These are phyloP conservation scores for Candida namnaoensis DNA, from an alignment of 805 yeast species.

Conservation along the genomic window DNA sequence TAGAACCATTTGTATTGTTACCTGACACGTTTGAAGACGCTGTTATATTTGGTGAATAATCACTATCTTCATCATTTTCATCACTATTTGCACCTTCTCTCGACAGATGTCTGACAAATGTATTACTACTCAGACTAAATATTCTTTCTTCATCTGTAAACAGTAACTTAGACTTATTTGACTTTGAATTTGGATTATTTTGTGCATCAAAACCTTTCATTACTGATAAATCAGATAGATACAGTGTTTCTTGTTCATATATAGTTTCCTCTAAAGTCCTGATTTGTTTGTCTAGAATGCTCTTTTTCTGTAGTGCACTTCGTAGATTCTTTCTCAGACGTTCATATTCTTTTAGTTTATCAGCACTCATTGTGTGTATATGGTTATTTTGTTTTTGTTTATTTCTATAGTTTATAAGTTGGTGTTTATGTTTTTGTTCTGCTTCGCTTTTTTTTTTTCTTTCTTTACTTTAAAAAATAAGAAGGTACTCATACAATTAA, in stretches of 20 bases:
- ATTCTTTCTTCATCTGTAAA: conserved; percentile 72
- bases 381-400: neutral
- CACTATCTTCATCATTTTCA: neutral
- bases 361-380: neutral
- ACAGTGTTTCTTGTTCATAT: conserved; percentile 68
- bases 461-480: too few relatives aligned
- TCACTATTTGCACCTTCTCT: neutral
- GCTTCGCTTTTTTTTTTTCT: neutral
- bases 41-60: neutral
- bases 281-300: conserved; percentile 55
- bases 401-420: neutral
- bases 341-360: neutral
- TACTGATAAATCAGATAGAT: conserved; percentile 68
- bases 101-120: conserved; percentile 49
- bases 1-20: too few relatives aligned
- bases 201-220: conserved; percentile 89
- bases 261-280: conserved; percentile 66
- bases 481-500: too few relatives aligned
- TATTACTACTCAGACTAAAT: conserved; percentile 67
- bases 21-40: neutral
- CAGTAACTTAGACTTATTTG: conserved; percentile 33
- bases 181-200: conserved; percentile 33
- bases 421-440: neutral
- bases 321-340: conserved; percentile 54
- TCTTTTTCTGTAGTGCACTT: conserved; percentile 51